A percentile compares a stretch with the other conserved stretches of the same genome.
Evolutionary conservation across 139 green algal species (phyloP).

Genomic region (Picochlorum sp.): DNA sequence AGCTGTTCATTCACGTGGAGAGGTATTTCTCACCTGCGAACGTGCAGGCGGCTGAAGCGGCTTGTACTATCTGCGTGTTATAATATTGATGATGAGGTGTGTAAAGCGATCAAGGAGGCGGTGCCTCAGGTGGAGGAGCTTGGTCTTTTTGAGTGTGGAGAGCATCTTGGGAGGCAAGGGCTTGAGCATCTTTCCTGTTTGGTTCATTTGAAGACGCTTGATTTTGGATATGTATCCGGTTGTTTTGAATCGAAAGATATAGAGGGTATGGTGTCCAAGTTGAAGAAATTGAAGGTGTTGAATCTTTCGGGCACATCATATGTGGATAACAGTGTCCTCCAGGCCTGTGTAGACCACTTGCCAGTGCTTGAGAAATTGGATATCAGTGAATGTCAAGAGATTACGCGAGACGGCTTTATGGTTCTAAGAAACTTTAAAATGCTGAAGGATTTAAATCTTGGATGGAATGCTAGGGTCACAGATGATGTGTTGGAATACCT

Average conservation of each 20-base stretch:
- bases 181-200: background rate
- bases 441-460: constrained; percentile 19
- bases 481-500: constrained; percentile 11
- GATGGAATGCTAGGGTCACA: constrained; percentile 24
- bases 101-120: constrained; percentile 2
- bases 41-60: background rate
- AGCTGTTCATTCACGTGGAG: constrained; percentile 14
- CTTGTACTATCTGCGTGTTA: constrained; percentile 25
- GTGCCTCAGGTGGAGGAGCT: constrained; percentile 15
- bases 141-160: constrained; percentile 26
- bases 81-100: constrained; percentile 21
- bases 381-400: constrained; percentile 22
- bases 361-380: constrained; percentile 16
- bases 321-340: constrained; percentile 7
- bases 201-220: constrained; percentile 14
- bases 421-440: constrained; percentile 4
- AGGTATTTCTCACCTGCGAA: constrained; percentile 5
- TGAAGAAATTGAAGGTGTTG: constrained; percentile 18
- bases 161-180: constrained; percentile 14
- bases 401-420: constrained; percentile 7
- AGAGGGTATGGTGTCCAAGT: constrained; percentile 1
- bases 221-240: constrained; percentile 28
- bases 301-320: constrained; percentile 13
- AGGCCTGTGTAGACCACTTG: constrained; percentile 2
- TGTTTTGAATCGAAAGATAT: constrained; percentile 11